phyloP scores from a whole-genome alignment of 2,329 filamentous ascomycete genomes.

The Cladosporium cucumerinum region DNA sequence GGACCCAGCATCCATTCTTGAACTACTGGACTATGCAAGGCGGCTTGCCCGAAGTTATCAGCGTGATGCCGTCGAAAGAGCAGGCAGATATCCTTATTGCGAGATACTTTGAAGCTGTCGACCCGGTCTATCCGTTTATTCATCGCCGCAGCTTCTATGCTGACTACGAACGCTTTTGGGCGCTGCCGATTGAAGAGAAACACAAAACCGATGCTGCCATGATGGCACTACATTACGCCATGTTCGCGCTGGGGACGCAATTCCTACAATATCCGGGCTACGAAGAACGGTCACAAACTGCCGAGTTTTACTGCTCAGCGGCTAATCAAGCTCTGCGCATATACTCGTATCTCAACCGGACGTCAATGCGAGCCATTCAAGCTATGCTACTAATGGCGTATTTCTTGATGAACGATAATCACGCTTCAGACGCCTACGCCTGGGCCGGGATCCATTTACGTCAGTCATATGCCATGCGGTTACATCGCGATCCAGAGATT shows the following conservation, averaged over 20 bases:
- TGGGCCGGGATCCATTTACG: conserved; percentile 75
- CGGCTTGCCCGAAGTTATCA: conserved; percentile 70
- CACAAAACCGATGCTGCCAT: conserved; percentile 63
- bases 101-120: conserved; percentile 59
- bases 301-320: conserved; percentile 75
- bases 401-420: conserved; percentile 82
- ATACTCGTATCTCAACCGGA: conserved; percentile 72
- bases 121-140: conserved; percentile 78
- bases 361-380: conserved; percentile 69
- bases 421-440: conserved; percentile 77
- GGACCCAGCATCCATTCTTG: conserved; percentile 73
- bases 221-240: conserved; percentile 70
- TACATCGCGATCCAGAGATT: conserved; percentile 76
- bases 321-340: conserved; percentile 74
- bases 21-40: conserved; percentile 83
- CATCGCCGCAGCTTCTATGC: conserved; percentile 71
- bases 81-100: conserved; percentile 67
- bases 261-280: conserved; percentile 61
- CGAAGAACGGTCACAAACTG: conserved; percentile 67
- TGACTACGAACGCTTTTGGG: conserved; percentile 78
- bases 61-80: conserved; percentile 69
- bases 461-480: conserved; percentile 76
- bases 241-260: conserved; percentile 75
- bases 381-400: conserved; percentile 81
- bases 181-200: conserved; percentile 56